Evolutionary conservation across 2,329 filamentous ascomycete genomes (phyloP).

Genomic region (Neopestalotiopsis rosae): DNA sequence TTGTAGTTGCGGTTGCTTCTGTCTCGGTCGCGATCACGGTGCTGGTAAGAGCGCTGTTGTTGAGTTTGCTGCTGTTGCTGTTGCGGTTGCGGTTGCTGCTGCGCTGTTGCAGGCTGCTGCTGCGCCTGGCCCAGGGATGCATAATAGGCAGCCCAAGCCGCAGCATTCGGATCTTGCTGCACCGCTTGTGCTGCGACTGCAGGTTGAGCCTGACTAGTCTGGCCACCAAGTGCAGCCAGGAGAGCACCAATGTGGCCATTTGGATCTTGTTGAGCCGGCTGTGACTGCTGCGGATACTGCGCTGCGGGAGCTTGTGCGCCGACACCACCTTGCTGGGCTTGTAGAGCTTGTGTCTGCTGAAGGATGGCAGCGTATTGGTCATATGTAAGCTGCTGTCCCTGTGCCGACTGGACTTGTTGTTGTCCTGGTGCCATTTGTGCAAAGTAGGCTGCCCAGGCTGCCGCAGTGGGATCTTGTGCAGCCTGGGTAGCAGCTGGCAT

Average conservation of each 20-base stretch:
- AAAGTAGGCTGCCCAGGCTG: conserved; percentile 47
- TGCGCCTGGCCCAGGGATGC: conserved; percentile 4
- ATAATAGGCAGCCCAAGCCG: conserved; percentile 22
- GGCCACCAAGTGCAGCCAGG: conserved; percentile 29
- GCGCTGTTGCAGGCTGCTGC: background rate
- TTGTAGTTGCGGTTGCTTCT: conserved; percentile 34
- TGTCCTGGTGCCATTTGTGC: conserved; percentile 38
- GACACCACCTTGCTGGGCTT: conserved; percentile 17
- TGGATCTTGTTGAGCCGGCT: conserved; percentile 26
- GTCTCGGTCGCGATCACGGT: conserved; percentile 16
- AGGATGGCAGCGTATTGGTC: conserved; percentile 13
- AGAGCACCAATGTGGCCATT: conserved; percentile 32
- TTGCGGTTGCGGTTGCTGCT: background rate
- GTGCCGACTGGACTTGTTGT: background rate
- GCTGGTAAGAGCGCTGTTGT: conserved; percentile 10
- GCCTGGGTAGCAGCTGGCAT: conserved; percentile 29
- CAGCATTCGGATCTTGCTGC: conserved; percentile 17
- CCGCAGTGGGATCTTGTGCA: conserved; percentile 29
- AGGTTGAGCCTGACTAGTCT: conserved; percentile 11
- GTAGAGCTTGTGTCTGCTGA: conserved; percentile 16
- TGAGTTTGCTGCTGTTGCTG: conserved; percentile 15
- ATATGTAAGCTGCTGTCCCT: conserved; percentile 6
- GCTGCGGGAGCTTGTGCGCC: conserved; percentile 21
- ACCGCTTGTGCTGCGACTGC: background rate
- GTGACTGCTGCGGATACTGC: conserved; percentile 22